phyloP scores from a whole-genome alignment of 441 rosid genomes.

The Eutrema salsugineum region DNA sequence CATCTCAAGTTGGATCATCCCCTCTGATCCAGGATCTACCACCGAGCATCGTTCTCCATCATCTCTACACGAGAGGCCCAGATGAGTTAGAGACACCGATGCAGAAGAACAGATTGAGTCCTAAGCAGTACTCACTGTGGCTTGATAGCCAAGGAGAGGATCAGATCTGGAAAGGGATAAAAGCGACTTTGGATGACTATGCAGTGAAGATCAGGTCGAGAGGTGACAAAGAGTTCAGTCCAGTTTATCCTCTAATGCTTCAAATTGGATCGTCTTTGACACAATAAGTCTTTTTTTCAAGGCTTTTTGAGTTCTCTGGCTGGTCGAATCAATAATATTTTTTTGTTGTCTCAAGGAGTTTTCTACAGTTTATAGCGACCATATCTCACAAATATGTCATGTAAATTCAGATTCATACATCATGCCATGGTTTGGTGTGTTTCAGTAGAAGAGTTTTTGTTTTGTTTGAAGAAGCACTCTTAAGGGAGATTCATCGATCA shows the following conservation, averaged over 20 bases:
- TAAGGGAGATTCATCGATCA: background rate
- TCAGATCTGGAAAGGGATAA: slow-evolving; percentile 96
- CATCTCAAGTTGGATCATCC: slow-evolving; percentile 72
- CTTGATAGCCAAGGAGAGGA: slow-evolving; percentile 93
- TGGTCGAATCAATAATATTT: background rate
- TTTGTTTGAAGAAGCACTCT: slow-evolving; percentile 1
- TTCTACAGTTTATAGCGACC: background rate
- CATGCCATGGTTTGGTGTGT: background rate
- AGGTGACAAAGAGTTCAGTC: slow-evolving; percentile 97
- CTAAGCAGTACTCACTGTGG: slow-evolving; percentile 89
- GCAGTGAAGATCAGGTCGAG: slow-evolving; percentile 68
- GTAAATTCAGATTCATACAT: slow-evolving; percentile 7
- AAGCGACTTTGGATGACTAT: slow-evolving; percentile 95
- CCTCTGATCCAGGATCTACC: slow-evolving; percentile 92
- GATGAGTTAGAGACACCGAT: slow-evolving; percentile 83
- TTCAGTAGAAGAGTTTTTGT: background rate
- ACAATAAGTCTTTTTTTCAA: slow-evolving; percentile 5
- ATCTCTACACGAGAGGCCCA: slow-evolving; percentile 90
- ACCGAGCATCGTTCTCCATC: slow-evolving; percentile 84
- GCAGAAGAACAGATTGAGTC: slow-evolving; percentile 82
- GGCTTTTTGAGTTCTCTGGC: background rate
- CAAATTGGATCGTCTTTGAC: slow-evolving; percentile 70
- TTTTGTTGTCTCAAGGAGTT: background rate
- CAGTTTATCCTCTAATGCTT: slow-evolving; percentile 94
- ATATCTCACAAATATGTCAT: slow-evolving; percentile 1